Evolutionary conservation across 2,329 filamentous ascomycete genomes (phyloP), one percentile per base, ranked within the genome.

Genomic region (Claviceps sp.): DNA sequence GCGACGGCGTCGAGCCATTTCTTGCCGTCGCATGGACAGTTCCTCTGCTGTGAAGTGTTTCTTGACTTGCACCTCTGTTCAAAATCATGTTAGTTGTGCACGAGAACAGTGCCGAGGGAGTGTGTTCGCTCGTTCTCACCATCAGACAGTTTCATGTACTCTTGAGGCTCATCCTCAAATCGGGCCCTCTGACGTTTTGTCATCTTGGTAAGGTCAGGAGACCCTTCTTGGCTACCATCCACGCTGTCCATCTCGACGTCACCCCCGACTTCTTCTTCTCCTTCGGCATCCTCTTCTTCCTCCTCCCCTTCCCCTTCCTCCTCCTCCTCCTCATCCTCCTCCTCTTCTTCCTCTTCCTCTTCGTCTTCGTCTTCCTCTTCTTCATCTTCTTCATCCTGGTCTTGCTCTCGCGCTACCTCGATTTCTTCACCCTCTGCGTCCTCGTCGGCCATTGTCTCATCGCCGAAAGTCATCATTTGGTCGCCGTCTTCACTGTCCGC

Each of bases 31-130:
- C 78, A 82, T 81, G 24, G 77, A 80, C 11, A 81, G 62, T 56
- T 82, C 78, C 59, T 81, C 78, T 2, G 77, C 78, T 2, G 78
- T 81, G 50, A 82, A 81, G 26, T 72, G 67, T 62, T 81, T 81
- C 65, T 82, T 82, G 2, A 73, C 78, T 72, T 82, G 78, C 4
- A 82, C 78, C 72, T 82, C 78, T 81, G 11, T 48, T 66, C 56
- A 41, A 11, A 13, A n/a, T n/a, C 14, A 42, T 5, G 42, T 50
- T 30, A 50, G 49, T 13, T 40, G 4, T 7, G 34, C n/a, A 22
- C 10, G 19, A 17, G 16, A 24, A 19, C 30, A n/a, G 19, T 14
- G 8, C 5, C 40, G 16, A 13, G 6, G 4, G 3, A 16, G 3
- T 46, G 22, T 8, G 34, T 11, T 6, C 19, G 26, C 34, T 19